Percentiles rank a stretch among this genome's conserved stretches.
These are phyloP conservation scores for Tetratostichococcus sp. DNA, from an alignment of 139 green algal species.

Conservation along the genomic window DNA sequence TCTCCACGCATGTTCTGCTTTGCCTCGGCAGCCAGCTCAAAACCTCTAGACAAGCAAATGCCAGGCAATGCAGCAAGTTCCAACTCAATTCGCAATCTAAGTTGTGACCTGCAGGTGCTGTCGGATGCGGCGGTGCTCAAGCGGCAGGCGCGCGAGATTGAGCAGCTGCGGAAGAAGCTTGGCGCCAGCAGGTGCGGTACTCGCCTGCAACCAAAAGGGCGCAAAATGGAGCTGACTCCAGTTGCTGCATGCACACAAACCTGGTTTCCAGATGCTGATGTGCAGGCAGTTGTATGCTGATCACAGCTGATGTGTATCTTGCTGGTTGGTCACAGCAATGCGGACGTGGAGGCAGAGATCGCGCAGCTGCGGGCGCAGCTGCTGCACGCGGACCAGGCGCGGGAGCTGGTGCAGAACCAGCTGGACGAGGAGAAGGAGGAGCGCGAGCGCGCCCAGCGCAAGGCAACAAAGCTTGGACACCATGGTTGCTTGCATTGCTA, in stretches of 20 bases:
- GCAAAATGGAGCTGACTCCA: too few relatives aligned
- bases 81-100: background rate
- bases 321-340: too few relatives aligned
- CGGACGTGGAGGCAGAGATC: slow-evolving; percentile 64
- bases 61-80: background rate
- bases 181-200: slow-evolving; percentile 46
- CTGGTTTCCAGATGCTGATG: too few relatives aligned
- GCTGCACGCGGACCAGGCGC: slow-evolving; percentile 79
- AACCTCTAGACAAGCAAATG: too few relatives aligned
- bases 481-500: too few relatives aligned
- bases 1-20: too few relatives aligned
- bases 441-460: slow-evolving; percentile 69
- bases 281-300: too few relatives aligned
- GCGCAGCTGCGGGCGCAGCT: slow-evolving; percentile 52
- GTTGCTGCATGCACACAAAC: too few relatives aligned
- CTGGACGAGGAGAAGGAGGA: slow-evolving; percentile 68
- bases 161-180: slow-evolving; percentile 57
- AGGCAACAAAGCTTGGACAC: too few relatives aligned
- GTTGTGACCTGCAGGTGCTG: slow-evolving; percentile 35
- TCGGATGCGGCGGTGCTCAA: slow-evolving; percentile 80
- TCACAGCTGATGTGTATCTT: too few relatives aligned
- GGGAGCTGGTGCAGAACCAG: slow-evolving; percentile 66
- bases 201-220: too few relatives aligned
- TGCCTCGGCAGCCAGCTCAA: too few relatives aligned
- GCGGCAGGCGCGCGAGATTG: slow-evolving; percentile 76